Percentiles rank a stretch among this genome's conserved stretches.
Evolutionary conservation across 1,284 basidiomycete genomes (phyloP).

Genomic region (Xerocomus amazonicus): DNA sequence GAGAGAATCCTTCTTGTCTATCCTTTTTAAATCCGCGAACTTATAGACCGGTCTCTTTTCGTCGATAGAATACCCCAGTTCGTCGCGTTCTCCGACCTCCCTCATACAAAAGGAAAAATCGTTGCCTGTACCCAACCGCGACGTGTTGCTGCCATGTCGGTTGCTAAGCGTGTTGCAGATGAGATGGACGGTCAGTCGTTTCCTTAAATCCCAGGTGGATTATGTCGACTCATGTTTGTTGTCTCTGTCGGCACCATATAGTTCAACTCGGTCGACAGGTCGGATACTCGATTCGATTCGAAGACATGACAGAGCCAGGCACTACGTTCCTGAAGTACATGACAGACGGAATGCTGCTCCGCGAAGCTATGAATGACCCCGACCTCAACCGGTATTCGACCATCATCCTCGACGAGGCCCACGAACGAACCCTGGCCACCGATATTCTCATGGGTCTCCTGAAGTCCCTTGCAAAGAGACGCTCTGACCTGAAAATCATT

Average conservation of each 20-base stretch:
- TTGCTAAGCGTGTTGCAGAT: conserved; percentile 97
- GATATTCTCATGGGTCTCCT: conserved; percentile 97
- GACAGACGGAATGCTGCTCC: conserved; percentile 98
- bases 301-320: conserved; percentile 92
- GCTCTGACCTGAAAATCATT: conserved; percentile 92
- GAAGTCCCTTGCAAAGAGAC: conserved; percentile 72
- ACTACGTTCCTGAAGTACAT: conserved; percentile 97
- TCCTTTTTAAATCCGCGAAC: conserved; percentile 21
- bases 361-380: conserved; percentile 97
- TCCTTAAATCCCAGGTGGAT: background rate
- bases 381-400: conserved; percentile 85
- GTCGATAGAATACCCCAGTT: conserved; percentile 85
- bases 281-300: conserved; percentile 98
- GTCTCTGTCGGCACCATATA: conserved; percentile 28
- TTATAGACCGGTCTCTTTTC: conserved; percentile 27
- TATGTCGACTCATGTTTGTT: conserved; percentile 6
- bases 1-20: conserved; percentile 9
- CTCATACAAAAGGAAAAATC: conserved; percentile 83
- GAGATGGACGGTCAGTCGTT: conserved; percentile 88
- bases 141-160: conserved; percentile 96
- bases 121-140: conserved; percentile 98
- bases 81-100: conserved; percentile 89
- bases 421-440: conserved; percentile 92
- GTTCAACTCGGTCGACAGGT: conserved; percentile 92
- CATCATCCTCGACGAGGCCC: too few relatives aligned